These are phyloP conservation scores for Comarum palustre DNA, from an alignment of 306 rosid species.

Conservation along the genomic window DNA sequence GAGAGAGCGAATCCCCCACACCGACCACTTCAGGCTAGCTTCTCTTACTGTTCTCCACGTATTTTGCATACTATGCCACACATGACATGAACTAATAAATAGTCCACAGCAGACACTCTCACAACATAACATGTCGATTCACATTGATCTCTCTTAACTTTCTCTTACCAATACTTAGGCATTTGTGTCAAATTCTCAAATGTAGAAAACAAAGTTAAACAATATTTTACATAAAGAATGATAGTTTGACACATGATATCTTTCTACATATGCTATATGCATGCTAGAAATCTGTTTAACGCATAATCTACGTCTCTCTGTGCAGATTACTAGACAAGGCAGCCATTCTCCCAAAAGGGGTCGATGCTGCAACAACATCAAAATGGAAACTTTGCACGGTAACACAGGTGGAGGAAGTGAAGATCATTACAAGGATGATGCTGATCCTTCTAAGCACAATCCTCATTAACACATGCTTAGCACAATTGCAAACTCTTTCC, in stretches of 20 bases:
- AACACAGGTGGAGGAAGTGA: conserved; percentile 43
- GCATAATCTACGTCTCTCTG: background rate
- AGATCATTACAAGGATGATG: conserved; percentile 60
- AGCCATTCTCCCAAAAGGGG: conserved; percentile 35
- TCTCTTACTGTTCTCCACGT: background rate
- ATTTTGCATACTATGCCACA: background rate
- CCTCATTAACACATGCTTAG: conserved; percentile 56
- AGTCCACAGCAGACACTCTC: background rate
- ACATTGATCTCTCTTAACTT: background rate
- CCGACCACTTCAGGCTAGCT: conserved; percentile 17
- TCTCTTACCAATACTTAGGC: background rate
- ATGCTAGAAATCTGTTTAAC: conserved; percentile 4
- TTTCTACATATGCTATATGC: background rate
- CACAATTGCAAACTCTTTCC: conserved; percentile 51
- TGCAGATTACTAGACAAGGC: conserved; percentile 54
- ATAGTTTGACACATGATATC: background rate
- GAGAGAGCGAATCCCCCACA: conserved; percentile 8
- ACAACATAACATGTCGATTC: background rate
- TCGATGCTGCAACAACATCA: conserved; percentile 20
- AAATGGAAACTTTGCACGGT: conserved; percentile 46
- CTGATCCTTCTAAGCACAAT: conserved; percentile 56
- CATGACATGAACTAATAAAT: background rate
- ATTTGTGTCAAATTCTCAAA: background rate
- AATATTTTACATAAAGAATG: background rate
- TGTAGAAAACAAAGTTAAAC: background rate